phyloP scores from a whole-genome alignment of 805 yeast genomes.

The Cyberlindnera samutprakarnensis region DNA sequence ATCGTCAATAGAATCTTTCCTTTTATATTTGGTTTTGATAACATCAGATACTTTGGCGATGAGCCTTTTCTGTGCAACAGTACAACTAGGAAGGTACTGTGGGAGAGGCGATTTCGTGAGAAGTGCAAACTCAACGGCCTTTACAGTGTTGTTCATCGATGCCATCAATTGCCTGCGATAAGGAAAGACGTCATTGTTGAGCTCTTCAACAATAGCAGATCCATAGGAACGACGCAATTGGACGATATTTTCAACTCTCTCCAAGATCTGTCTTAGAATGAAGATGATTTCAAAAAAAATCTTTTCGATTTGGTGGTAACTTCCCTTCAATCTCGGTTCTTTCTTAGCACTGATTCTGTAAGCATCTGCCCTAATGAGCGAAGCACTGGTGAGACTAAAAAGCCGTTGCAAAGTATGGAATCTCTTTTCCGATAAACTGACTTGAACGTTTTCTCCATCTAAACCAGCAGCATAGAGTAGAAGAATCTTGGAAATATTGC shows the following conservation, averaged over 20 bases:
- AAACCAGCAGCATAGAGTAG: conserved; percentile 33
- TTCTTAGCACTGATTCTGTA: conserved; percentile 33
- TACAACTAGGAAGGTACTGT: conserved; percentile 41
- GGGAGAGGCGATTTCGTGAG: conserved; percentile 39
- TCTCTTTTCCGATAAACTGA: conserved; percentile 23
- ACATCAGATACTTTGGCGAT: conserved; percentile 35
- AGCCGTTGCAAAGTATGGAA: conserved; percentile 26
- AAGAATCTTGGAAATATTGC: conserved; percentile 32
- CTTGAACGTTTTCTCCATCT: conserved; percentile 23
- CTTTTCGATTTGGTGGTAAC: conserved; percentile 30
- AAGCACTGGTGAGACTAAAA: conserved; percentile 30
- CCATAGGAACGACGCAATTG: conserved; percentile 36
- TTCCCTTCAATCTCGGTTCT: conserved; percentile 44
- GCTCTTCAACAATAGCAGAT: conserved; percentile 37
- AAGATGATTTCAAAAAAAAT: conserved; percentile 38
- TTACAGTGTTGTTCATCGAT: conserved; percentile 29
- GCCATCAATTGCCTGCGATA: conserved; percentile 40
- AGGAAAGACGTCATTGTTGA: conserved; percentile 30
- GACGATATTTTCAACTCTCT: conserved; percentile 39
- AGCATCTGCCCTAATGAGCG: conserved; percentile 32
- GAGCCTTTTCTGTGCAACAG: conserved; percentile 39
- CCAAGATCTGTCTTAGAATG: conserved; percentile 37
- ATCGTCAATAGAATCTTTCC: not conserved
- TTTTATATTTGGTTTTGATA: conserved; percentile 22
- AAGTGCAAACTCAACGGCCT: conserved; percentile 38